Evolutionary conservation across 192 early-diverging fungal species (phyloP).

Genomic region (Coemansia sp.): DNA sequence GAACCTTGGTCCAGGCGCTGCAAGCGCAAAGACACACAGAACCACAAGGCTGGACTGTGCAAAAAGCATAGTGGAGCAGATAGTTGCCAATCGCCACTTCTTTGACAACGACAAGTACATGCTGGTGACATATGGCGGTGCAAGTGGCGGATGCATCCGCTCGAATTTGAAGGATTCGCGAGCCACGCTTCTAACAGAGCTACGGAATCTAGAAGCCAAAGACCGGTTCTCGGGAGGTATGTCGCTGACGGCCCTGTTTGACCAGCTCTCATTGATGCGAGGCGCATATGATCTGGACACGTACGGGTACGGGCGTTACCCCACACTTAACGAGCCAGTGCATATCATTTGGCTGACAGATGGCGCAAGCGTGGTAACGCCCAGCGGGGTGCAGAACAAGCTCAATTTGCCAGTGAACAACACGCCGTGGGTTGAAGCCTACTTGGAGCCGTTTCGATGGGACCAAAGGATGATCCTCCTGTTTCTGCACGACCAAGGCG

Average conservation of each 20-base stretch:
- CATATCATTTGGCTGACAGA: conserved; percentile 83
- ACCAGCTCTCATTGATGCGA: conserved; percentile 68
- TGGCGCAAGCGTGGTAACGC: conserved; percentile 60
- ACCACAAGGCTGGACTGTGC: conserved; percentile 65
- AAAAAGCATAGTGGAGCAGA: conserved; percentile 75
- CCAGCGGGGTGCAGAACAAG: conserved; percentile 55
- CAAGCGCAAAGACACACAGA: conserved; percentile 6
- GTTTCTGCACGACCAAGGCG: conserved; percentile 56
- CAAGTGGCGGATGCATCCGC: conserved; percentile 28
- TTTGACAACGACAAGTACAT: conserved; percentile 73
- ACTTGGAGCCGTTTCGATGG: conserved; percentile 82
- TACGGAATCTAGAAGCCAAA: conserved; percentile 62
- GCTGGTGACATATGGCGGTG: conserved; percentile 69
- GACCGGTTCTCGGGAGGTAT: conserved; percentile 71
- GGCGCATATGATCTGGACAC: conserved; percentile 65
- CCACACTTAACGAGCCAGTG: conserved; percentile 62
- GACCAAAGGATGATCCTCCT: conserved; percentile 74
- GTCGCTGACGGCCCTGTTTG: conserved; percentile 67
- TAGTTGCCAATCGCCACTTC: conserved; percentile 57
- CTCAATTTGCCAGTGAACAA: conserved; percentile 65
- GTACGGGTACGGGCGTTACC: conserved; percentile 70
- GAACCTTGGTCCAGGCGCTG: conserved; percentile 1
- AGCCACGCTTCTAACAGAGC: conserved; percentile 58
- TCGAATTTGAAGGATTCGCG: conserved; percentile 57
- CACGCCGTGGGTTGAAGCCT: conserved; percentile 65